Evolutionary conservation across 306 rosid genomes (phyloP).

Genomic region (Dalbergia cultrata): DNA sequence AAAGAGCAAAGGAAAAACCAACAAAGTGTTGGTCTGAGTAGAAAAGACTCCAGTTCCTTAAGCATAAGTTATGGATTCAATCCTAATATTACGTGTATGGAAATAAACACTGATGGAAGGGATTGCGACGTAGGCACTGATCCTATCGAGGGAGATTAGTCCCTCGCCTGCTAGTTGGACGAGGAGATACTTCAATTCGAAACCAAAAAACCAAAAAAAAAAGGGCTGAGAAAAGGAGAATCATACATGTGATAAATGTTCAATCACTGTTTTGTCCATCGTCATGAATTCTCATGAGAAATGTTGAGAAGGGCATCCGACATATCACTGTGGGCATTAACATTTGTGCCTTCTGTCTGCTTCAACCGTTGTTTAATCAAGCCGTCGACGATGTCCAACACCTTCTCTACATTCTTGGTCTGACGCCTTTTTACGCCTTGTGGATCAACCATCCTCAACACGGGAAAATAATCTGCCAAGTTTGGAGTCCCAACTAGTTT

Average conservation of each 20-base stretch:
- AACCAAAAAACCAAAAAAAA: no score
- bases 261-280: conserved; percentile 41
- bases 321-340: conserved; percentile 37
- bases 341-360: background rate
- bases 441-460: conserved; percentile 36
- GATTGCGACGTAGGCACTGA: no score
- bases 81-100: no score
- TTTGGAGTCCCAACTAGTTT: conserved; percentile 46
- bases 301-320: conserved; percentile 42
- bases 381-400: conserved; percentile 26
- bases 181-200: no score
- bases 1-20: no score
- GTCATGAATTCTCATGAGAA: conserved; percentile 37
- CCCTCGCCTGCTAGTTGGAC: no score
- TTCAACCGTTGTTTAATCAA: conserved; percentile 28
- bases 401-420: conserved; percentile 23
- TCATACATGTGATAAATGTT: conserved; percentile 39
- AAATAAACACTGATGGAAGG: no score
- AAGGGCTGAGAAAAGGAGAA: background rate
- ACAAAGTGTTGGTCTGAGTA: no score
- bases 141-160: no score
- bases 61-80: no score
- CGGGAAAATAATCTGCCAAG: conserved; percentile 39
- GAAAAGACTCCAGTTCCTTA: no score
- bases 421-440: conserved; percentile 36